A percentile compares a stretch with the other conserved stretches of the same genome.
Evolutionary conservation across 805 yeast genomes (phyloP).

Genomic region (Candida manassasensis): DNA sequence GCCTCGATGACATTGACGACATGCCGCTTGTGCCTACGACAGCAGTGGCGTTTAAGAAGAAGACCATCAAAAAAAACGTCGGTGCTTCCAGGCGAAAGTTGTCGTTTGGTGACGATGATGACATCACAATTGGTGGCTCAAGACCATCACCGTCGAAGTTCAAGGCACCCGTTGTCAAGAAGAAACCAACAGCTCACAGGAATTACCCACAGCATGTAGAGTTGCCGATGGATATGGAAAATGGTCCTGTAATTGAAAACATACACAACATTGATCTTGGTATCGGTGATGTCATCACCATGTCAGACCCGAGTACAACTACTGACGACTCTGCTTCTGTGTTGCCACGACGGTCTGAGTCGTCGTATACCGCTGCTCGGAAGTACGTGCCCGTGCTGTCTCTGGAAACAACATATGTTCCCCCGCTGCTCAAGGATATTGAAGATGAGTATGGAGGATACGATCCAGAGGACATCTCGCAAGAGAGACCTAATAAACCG

Average conservation of each 20-base stretch:
- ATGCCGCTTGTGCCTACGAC: slow-evolving; percentile 1
- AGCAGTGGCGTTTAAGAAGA: slow-evolving; percentile 8
- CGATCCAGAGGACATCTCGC: slow-evolving; percentile 11
- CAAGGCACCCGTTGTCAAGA: slow-evolving; percentile 3
- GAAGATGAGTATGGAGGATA: slow-evolving; percentile 9
- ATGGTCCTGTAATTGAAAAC: slow-evolving; percentile 15
- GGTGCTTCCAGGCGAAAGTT: slow-evolving; percentile 7
- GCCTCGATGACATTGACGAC: slow-evolving; percentile 11
- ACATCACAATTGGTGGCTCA: slow-evolving; percentile 11
- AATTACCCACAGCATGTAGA: slow-evolving; percentile 10
- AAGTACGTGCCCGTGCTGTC: slow-evolving; percentile 9
- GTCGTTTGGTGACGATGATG: slow-evolving; percentile 15
- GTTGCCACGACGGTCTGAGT: background rate
- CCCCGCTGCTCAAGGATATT: slow-evolving; percentile 5
- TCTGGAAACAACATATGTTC: background rate
- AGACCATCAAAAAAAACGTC: slow-evolving; percentile 8
- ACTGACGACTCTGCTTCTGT: background rate
- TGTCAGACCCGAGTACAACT: background rate
- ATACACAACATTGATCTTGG: slow-evolving; percentile 3
- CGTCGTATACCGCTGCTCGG: slow-evolving; percentile 1
- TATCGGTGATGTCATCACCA: background rate
- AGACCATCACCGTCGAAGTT: background rate
- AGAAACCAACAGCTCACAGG: slow-evolving; percentile 12
- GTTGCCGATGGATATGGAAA: slow-evolving; percentile 5
- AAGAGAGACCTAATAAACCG: slow-evolving; percentile 2